A percentile compares a stretch with the other conserved stretches of the same genome.
These are phyloP conservation scores for Lycium ferocissimum DNA, from an alignment of 257 asterid species.

Conservation along the genomic window DNA sequence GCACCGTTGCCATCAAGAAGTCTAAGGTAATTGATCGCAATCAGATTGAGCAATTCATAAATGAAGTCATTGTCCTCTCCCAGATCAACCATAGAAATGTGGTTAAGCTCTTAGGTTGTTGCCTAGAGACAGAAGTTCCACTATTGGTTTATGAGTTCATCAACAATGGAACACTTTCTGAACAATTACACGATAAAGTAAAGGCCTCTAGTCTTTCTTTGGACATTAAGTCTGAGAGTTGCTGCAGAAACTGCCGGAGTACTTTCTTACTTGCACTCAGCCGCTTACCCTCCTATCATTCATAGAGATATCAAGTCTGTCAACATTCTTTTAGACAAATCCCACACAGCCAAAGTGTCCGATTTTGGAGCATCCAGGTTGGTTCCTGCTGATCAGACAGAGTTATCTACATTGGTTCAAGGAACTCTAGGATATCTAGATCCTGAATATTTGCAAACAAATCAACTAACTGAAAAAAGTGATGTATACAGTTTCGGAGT, in stretches of 20 bases:
- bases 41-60: constrained; percentile 47
- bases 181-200: constrained; percentile 36
- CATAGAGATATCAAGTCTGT: constrained; percentile 50
- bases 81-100: constrained; percentile 42
- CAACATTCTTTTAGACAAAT: constrained; percentile 45
- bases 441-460: constrained; percentile 49
- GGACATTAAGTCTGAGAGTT: constrained; percentile 39
- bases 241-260: constrained; percentile 44
- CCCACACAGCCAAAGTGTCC: constrained; percentile 41
- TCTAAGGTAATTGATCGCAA: constrained; percentile 15
- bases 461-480: constrained; percentile 40
- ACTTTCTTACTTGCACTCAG: constrained; percentile 44
- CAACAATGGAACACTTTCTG: constrained; percentile 38
- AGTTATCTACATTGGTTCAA: constrained; percentile 42
- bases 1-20: constrained; percentile 23
- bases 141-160: constrained; percentile 47
- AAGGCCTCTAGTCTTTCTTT: constrained; percentile 34
- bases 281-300: constrained; percentile 48
- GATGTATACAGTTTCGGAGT: constrained; percentile 54
- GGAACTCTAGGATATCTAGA: constrained; percentile 49
- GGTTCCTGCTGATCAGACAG: constrained; percentile 35
- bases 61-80: constrained; percentile 47
- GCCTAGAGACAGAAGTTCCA: constrained; percentile 45
- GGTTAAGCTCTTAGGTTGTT: constrained; percentile 51
- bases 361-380: constrained; percentile 47